phyloP scores from a whole-genome alignment of 768 basidiomycete species.

The Gyrodon lividus region DNA sequence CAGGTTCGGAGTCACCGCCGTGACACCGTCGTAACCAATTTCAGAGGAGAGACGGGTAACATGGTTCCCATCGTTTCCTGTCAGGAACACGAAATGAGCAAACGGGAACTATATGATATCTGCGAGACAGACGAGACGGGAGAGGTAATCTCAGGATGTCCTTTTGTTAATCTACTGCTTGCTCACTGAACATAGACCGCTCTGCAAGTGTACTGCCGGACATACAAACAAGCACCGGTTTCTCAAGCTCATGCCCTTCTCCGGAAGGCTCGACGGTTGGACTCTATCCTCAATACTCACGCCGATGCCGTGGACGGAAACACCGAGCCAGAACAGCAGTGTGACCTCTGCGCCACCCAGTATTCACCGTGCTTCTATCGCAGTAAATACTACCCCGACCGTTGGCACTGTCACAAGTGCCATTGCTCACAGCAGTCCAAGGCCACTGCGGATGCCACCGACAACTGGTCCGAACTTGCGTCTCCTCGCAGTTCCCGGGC shows the following conservation, averaged over 20 bases:
- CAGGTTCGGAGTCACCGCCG: conserved; percentile 79
- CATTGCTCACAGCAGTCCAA: conserved; percentile 27
- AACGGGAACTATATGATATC: conserved; percentile 73
- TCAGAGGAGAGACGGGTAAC: conserved; percentile 75
- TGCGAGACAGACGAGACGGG: conserved; percentile 82
- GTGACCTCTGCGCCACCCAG: conserved; percentile 61
- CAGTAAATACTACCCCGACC: conserved; percentile 24
- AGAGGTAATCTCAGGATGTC: conserved; percentile 51
- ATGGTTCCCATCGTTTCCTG: conserved; percentile 80
- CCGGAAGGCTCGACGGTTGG: conserved; percentile 85
- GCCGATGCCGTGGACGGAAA: conserved; percentile 29
- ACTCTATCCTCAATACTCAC: conserved; percentile 59
- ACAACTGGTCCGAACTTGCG: conserved; percentile 18
- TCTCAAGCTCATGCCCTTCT: conserved; percentile 79
- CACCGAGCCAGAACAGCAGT: conserved; percentile 38
- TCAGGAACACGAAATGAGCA: conserved; percentile 66
- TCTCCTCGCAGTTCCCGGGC: conserved; percentile 8
- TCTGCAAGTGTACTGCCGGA: conserved; percentile 80
- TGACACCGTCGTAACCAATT: conserved; percentile 65
- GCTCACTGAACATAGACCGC: conserved; percentile 60
- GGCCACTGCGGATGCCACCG: neutral
- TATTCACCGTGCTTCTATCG: conserved; percentile 79
- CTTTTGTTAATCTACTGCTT: conserved; percentile 3
- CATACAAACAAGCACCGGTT: conserved; percentile 78
- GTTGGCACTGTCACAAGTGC: conserved; percentile 46